These are phyloP conservation scores for Spencermartinsiella ligniputridi DNA, from an alignment of 1,139 yeast genomes.

Conservation along the genomic window DNA sequence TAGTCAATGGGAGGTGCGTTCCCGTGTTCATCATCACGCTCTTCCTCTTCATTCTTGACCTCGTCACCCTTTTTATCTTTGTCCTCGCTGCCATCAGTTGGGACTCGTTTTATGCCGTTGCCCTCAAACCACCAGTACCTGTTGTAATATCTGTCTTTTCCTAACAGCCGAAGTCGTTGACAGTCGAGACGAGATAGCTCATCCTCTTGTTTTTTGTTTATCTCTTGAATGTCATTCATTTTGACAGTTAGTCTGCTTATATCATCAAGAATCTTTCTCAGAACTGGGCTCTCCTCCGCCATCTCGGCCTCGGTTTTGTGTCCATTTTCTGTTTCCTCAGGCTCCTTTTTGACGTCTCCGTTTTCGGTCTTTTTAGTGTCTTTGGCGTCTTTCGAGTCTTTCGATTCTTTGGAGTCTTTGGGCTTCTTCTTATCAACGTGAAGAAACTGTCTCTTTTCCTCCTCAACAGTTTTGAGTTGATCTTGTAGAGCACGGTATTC, in stretches of 20 bases:
- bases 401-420: conserved; percentile 7
- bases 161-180: conserved; percentile 72
- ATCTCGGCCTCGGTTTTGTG: conserved; percentile 42
- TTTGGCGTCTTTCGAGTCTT: conserved; percentile 10
- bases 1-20: conserved; percentile 54
- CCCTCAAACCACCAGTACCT: conserved; percentile 95
- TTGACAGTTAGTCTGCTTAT: conserved; percentile 12
- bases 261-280: conserved; percentile 41
- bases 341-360: conserved; percentile 16
- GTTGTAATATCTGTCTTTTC: conserved; percentile 79
- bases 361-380: conserved; percentile 11
- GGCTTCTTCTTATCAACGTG: conserved; percentile 4
- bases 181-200: conserved; percentile 47
- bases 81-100: conserved; percentile 29
- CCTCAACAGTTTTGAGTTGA: conserved; percentile 41
- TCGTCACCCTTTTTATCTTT: conserved; percentile 22
- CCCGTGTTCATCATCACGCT: conserved; percentile 46
- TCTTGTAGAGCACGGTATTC: conserved; percentile 52
- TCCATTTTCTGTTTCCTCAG: conserved; percentile 16
- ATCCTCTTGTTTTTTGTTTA: conserved; percentile 35
- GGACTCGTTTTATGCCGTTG: conserved; percentile 68
- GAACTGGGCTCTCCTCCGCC: conserved; percentile 45
- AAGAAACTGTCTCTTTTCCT: conserved; percentile 25
- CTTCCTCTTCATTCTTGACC: conserved; percentile 37
- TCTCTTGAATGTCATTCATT: conserved; percentile 20